phyloP scores from a whole-genome alignment of 805 yeast genomes.

The Kazachstania taianensis region DNA sequence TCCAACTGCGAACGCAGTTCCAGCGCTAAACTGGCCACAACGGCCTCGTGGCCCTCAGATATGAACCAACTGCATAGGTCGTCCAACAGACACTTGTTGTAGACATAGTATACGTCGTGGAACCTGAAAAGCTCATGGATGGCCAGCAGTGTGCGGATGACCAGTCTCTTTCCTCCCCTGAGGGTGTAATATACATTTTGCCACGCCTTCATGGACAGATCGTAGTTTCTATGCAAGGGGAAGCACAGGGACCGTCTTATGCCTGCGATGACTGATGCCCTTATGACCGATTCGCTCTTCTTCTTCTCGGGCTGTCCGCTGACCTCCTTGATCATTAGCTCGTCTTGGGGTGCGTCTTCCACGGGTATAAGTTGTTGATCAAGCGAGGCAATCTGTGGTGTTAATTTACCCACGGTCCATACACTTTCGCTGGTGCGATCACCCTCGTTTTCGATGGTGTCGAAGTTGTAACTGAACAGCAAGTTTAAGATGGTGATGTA shows the following conservation, averaged over 20 bases:
- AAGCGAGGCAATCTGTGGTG: constrained; percentile 66
- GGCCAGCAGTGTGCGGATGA: constrained; percentile 50
- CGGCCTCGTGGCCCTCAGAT: constrained; percentile 45
- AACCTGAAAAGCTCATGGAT: constrained; percentile 65
- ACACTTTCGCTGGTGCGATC: constrained; percentile 74
- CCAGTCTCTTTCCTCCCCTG: constrained; percentile 56
- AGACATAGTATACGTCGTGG: constrained; percentile 79
- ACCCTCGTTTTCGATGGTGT: constrained; percentile 63
- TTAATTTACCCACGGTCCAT: constrained; percentile 84
- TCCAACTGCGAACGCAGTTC: constrained; percentile 42
- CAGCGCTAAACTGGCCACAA: constrained; percentile 53
- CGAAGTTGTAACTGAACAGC: constrained; percentile 66
- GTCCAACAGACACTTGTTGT: constrained; percentile 64
- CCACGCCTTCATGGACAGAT: constrained; percentile 55
- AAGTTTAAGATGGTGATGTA: constrained; percentile 57
- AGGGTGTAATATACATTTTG: constrained; percentile 58
- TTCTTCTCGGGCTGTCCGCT: not conserved
- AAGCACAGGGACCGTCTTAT: constrained; percentile 65
- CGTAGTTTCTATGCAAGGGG: constrained; percentile 70
- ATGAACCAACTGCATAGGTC: constrained; percentile 72
- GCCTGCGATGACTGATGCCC: constrained; percentile 48
- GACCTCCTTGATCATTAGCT: constrained; percentile 5
- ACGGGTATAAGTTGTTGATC: constrained; percentile 45
- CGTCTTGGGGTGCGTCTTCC: constrained; percentile 12
- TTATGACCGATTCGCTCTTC: constrained; percentile 28